These are phyloP conservation scores for Eimeria sp. DNA, from an alignment of 169 alveolate genomes.

Conservation along the genomic window DNA sequence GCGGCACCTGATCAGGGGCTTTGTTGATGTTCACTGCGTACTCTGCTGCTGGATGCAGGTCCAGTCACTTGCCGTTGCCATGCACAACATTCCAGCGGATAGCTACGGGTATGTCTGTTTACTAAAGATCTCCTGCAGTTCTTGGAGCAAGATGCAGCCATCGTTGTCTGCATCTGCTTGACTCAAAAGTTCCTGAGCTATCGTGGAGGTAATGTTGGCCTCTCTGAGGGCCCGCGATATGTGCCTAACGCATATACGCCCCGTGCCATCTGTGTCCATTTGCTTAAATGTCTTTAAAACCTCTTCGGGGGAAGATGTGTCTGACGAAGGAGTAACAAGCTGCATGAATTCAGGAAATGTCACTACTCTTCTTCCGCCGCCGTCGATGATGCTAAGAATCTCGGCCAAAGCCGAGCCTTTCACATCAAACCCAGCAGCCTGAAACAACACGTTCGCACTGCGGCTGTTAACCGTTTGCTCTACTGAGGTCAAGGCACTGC, in stretches of 20 bases:
- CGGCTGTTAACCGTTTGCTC: no score
- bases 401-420: slow-evolving; percentile 62
- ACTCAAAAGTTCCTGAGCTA: slow-evolving; percentile 49
- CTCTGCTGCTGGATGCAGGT: not conserved
- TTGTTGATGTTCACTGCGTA: not conserved
- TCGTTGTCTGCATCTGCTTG: slow-evolving; percentile 70
- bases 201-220: slow-evolving; percentile 24
- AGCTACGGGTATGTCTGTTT: slow-evolving; percentile 64
- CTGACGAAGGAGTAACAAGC: slow-evolving; percentile 69
- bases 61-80: not conserved
- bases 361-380: slow-evolving; percentile 36
- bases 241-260: slow-evolving; percentile 56
- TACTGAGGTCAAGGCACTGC: not conserved
- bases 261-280: slow-evolving; percentile 63
- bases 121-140: slow-evolving; percentile 64
- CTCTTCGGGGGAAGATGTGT: slow-evolving; percentile 67
- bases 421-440: slow-evolving; percentile 77
- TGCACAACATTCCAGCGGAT: not conserved
- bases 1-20: not conserved
- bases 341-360: slow-evolving; percentile 74
- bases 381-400: slow-evolving; percentile 17
- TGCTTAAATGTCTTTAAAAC: slow-evolving; percentile 47
- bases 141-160: slow-evolving; percentile 43
- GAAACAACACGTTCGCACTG: not conserved
- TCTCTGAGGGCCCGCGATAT: slow-evolving; percentile 61